These are phyloP conservation scores for Calocera viscosa DNA, from an alignment of 768 basidiomycete genomes.

Conservation along the genomic window DNA sequence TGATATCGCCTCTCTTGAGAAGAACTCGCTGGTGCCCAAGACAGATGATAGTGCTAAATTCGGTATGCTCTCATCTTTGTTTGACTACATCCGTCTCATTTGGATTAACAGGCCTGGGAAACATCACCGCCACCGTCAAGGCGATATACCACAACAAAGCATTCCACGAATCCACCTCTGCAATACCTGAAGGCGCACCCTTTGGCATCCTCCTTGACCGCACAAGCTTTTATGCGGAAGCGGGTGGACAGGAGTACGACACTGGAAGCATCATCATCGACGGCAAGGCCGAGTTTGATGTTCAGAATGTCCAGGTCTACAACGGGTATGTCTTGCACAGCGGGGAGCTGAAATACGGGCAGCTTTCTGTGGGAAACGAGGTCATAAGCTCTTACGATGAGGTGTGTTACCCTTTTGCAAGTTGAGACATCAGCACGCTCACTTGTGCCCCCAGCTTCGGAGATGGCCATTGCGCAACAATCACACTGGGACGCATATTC, in stretches of 20 bases:
- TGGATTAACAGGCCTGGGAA: conserved; percentile 49
- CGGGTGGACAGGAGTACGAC: conserved; percentile 95
- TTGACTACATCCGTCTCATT: neutral
- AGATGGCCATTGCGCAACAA: conserved; percentile 95
- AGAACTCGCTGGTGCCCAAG: conserved; percentile 63
- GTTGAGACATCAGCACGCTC: neutral
- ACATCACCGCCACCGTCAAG: conserved; percentile 60
- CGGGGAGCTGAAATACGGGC: conserved; percentile 80
- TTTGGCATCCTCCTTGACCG: conserved; percentile 85
- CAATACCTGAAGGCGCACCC: conserved; percentile 47
- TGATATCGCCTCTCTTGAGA: conserved; percentile 77
- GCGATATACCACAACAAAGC: conserved; percentile 73
- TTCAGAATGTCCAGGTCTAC: conserved; percentile 83
- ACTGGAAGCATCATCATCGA: conserved; percentile 92
- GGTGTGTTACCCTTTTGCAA: conserved; percentile 33
- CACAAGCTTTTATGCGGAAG: conserved; percentile 94
- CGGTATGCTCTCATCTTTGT: conserved; percentile 38
- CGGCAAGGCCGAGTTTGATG: conserved; percentile 81
- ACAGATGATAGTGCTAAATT: conserved; percentile 90
- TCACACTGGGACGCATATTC: conserved; percentile 96
- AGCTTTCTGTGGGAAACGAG: conserved; percentile 60
- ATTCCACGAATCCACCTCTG: conserved; percentile 55
- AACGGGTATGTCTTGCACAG: conserved; percentile 94
- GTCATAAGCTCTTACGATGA: conserved; percentile 90
- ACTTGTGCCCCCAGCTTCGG: conserved; percentile 45